phyloP scores from a whole-genome alignment of 805 yeast species.

The Candida koratica region DNA sequence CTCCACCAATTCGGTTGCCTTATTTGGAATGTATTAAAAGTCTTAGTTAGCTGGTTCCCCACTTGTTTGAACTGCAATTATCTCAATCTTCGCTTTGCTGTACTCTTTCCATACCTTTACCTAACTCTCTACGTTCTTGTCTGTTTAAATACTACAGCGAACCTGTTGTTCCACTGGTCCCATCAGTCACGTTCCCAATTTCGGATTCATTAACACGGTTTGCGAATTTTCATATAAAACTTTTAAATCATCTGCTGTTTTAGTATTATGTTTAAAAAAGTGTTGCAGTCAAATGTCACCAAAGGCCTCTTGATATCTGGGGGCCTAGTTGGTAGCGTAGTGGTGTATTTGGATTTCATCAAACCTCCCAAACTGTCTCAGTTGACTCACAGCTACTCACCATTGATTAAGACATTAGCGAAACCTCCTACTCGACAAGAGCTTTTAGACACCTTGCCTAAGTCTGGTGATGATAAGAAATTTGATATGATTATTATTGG shows the following conservation, averaged over 20 bases:
- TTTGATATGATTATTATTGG: slow-evolving; percentile 86
- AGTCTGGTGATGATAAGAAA: slow-evolving; percentile 33
- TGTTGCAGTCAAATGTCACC: slow-evolving; percentile 24
- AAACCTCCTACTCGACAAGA: slow-evolving; percentile 57
- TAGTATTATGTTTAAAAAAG: slow-evolving; percentile 6
- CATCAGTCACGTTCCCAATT: no score
- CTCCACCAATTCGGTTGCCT: no score
- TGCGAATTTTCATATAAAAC: no score
- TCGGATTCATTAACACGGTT: slow-evolving; percentile 6
- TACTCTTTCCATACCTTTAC: no score
- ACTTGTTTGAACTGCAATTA: no score
- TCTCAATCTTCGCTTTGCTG: no score
- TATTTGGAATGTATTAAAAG: no score
- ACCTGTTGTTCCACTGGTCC: no score
- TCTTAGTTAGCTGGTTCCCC: no score
- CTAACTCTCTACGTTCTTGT: no score
- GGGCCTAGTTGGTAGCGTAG: slow-evolving; percentile 33
- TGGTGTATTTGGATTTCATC: slow-evolving; percentile 40
- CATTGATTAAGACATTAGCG: slow-evolving; percentile 43
- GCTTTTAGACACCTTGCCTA: slow-evolving; percentile 42
- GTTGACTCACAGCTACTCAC: slow-evolving; percentile 30
- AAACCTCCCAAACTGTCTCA: slow-evolving; percentile 28
- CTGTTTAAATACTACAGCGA: no score
- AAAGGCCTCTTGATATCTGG: slow-evolving; percentile 30
- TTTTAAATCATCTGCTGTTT: no score